phyloP scores from a whole-genome alignment of 2,329 filamentous ascomycete genomes.

The Fusarium neocosmosporiellum region DNA sequence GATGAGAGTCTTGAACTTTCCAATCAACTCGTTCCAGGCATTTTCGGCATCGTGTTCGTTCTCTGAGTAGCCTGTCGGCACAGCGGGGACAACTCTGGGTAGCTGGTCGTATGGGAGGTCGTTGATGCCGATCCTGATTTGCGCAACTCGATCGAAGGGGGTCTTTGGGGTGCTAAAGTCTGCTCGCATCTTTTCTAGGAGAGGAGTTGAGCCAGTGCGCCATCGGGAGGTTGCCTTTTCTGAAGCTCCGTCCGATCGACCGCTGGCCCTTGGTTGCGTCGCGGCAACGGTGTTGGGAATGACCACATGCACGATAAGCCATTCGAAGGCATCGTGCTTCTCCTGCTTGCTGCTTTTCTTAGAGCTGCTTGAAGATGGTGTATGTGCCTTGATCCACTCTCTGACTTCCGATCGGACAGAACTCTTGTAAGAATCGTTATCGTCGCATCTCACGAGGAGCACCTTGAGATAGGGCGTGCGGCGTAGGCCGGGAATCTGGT shows the following conservation, averaged over 20 bases:
- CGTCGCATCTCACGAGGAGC: conserved; percentile 90
- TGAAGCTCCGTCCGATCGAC: conserved; percentile 64
- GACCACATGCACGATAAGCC: conserved; percentile 93
- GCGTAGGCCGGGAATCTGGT: conserved; percentile 94
- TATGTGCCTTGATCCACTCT: conserved; percentile 90
- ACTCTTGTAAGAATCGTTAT: conserved; percentile 92
- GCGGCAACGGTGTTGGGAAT: conserved; percentile 86
- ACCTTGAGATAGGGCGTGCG: conserved; percentile 95
- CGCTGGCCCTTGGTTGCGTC: conserved; percentile 76
- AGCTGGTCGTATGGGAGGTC: conserved; percentile 74
- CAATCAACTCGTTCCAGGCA: conserved; percentile 85
- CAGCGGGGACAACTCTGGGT: conserved; percentile 71
- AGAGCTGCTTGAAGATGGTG: conserved; percentile 67
- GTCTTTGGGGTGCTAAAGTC: conserved; percentile 83
- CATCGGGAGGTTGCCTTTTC: conserved; percentile 82
- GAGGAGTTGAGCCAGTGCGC: conserved; percentile 81
- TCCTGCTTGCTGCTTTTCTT: conserved; percentile 75
- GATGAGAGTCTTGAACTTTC: conserved; percentile 88
- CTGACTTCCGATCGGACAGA: conserved; percentile 81
- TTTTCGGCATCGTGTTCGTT: conserved; percentile 81
- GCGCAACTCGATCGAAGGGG: conserved; percentile 80
- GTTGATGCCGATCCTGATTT: conserved; percentile 82
- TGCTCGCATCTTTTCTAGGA: conserved; percentile 88
- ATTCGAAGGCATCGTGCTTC: conserved; percentile 96
- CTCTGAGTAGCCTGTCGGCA: conserved; percentile 74